These are phyloP conservation scores for Citrus medica DNA, from an alignment of 345 rosid genomes.

Conservation along the genomic window DNA sequence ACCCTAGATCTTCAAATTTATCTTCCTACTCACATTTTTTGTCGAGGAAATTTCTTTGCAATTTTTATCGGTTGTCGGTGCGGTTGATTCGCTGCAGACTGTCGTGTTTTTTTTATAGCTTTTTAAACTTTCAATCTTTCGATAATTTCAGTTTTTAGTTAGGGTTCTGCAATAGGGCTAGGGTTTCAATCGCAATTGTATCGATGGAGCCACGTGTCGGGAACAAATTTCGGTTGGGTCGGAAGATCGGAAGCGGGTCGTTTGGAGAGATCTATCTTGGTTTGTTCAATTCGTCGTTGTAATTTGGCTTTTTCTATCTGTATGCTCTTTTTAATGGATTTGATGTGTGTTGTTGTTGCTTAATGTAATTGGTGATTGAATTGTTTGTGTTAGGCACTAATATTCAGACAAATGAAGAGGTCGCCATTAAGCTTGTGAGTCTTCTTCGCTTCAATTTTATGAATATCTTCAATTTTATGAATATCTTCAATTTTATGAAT, in stretches of 20 bases:
- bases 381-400: slow-evolving; percentile 56
- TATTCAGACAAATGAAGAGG: slow-evolving; percentile 93
- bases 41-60: not conserved
- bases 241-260: slow-evolving; percentile 97
- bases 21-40: not conserved
- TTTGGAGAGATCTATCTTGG: slow-evolving; percentile 99
- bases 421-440: slow-evolving; percentile 98
- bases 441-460: not conserved
- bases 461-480: not conserved
- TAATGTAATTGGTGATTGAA: slow-evolving; percentile 7
- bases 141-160: not conserved
- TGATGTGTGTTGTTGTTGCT: not conserved
- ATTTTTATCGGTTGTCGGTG: slow-evolving; percentile 23
- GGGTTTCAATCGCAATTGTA: slow-evolving; percentile 24
- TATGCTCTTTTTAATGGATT: not conserved
- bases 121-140: not conserved
- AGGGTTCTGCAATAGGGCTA: slow-evolving; percentile 20
- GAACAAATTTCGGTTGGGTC: slow-evolving; percentile 82
- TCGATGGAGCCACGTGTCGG: slow-evolving; percentile 88
- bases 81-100: slow-evolving; percentile 19
- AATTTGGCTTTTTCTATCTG: not conserved
- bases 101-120: not conserved
- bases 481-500: not conserved
- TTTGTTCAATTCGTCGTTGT: slow-evolving; percentile 25
- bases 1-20: slow-evolving; percentile 24